Evolutionary conservation across 2,329 filamentous ascomycete species (phyloP).

Genomic region (Xylaria sp.): DNA sequence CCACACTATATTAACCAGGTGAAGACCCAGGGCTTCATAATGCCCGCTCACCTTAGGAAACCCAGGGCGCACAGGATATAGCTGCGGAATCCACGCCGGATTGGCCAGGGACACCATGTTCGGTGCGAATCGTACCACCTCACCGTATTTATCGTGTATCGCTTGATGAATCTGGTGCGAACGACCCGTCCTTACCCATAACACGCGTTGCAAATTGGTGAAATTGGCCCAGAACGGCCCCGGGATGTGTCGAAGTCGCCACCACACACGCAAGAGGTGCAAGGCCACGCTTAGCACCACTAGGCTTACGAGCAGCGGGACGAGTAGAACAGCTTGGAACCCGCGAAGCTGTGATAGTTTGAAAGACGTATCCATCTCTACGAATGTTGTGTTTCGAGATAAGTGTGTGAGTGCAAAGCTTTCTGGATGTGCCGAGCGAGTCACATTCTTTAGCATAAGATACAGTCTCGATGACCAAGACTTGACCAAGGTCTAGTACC

Average conservation of each 20-base stretch:
- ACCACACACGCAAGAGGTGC: conserved; percentile 22
- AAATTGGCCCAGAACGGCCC: conserved; percentile 40
- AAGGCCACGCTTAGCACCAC: no score
- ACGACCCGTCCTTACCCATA: conserved; percentile 40
- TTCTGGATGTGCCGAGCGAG: no score
- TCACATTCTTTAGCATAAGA: no score
- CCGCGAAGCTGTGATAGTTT: no score
- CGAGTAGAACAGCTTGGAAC: no score
- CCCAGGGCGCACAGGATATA: conserved; percentile 41
- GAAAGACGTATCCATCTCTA: no score
- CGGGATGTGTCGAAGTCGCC: conserved; percentile 40
- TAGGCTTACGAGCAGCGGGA: no score
- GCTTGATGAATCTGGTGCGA: conserved; percentile 35
- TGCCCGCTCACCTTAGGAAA: conserved; percentile 41
- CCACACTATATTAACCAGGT: no score
- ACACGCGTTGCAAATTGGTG: conserved; percentile 37
- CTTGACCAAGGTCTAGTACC: no score
- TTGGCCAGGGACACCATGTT: conserved; percentile 39
- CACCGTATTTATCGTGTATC: conserved; percentile 40
- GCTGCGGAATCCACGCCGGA: conserved; percentile 35
- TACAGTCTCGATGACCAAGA: no score
- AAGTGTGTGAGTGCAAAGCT: no score
- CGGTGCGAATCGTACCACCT: conserved; percentile 39
- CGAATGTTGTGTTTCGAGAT: no score
- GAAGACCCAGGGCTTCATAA: background rate